Evolutionary conservation across 2,329 filamentous ascomycete genomes (phyloP).

Genomic region (Calonectria hawksworthii): DNA sequence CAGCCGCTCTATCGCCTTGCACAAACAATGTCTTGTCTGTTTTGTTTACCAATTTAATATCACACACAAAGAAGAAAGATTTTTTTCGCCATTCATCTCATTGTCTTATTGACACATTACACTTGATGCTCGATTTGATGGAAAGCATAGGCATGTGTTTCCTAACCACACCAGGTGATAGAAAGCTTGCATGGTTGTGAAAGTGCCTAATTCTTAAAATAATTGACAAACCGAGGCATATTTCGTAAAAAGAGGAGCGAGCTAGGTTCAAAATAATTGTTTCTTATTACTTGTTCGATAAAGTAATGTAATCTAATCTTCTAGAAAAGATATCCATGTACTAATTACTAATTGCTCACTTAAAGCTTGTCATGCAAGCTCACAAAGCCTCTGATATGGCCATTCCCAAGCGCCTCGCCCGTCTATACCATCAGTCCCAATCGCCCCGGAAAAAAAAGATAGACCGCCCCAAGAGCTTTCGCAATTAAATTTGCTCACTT

Average conservation of each 20-base stretch:
- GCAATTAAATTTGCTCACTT: background rate
- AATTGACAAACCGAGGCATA: background rate
- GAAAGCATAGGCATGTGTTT: background rate
- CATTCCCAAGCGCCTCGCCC: background rate
- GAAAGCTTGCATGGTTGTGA: background rate
- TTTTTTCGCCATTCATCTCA: background rate
- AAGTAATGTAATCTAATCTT: background rate
- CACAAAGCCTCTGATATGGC: background rate
- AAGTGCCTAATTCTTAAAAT: background rate
- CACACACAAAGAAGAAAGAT: background rate
- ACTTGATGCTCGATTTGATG: background rate
- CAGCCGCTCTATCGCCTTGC: background rate
- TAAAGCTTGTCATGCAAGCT: background rate
- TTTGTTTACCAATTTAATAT: background rate
- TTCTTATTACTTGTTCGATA: background rate
- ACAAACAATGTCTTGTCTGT: conserved; percentile 5
- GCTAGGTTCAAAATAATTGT: no score
- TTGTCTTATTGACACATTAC: background rate
- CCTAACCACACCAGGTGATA: background rate
- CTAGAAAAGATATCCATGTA: background rate
- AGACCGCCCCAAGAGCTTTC: background rate
- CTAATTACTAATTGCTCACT: background rate
- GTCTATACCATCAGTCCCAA: background rate
- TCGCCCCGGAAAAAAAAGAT: background rate
- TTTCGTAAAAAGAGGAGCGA: background rate